These are phyloP conservation scores for Singerocomus inundabilis DNA, from an alignment of 1,284 basidiomycete species.

Conservation along the genomic window DNA sequence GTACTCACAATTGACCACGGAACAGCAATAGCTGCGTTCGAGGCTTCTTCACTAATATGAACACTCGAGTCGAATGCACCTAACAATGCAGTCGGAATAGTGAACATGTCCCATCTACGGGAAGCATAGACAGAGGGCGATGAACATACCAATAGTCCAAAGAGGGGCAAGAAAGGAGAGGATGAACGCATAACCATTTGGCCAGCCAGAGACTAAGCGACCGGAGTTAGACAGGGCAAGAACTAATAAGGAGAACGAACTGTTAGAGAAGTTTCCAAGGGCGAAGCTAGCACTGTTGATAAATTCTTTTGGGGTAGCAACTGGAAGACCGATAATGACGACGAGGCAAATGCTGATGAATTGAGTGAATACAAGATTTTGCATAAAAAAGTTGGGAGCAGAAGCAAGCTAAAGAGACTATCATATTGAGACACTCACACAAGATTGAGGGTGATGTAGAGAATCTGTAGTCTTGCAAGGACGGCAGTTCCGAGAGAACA, in stretches of 20 bases:
- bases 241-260: conserved; percentile 33
- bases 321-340: conserved; percentile 76
- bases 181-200: conserved; percentile 72
- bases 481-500: conserved; percentile 67
- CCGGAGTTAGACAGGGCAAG: conserved; percentile 3
- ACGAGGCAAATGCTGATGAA: conserved; percentile 60
- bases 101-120: background rate
- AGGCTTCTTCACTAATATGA: conserved; percentile 76
- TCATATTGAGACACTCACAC: conserved; percentile 37
- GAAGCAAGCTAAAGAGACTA: too few species aligned
- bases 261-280: conserved; percentile 56
- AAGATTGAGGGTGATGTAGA: conserved; percentile 70
- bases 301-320: conserved; percentile 63
- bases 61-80: conserved; percentile 61
- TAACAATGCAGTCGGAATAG: conserved; percentile 14
- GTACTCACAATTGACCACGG: conserved; percentile 65
- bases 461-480: conserved; percentile 71
- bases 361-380: background rate
- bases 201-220: conserved; percentile 62
- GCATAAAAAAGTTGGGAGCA: background rate
- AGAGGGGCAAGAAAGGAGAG: conserved; percentile 73
- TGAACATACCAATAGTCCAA: conserved; percentile 69
- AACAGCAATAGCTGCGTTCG: conserved; percentile 68
- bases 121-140: background rate
- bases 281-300: conserved; percentile 68